Evolutionary conservation across 129 eudicot genomes (phyloP), one percentile per base, ranked within the genome.

Genomic region (Oenanthe sinensis): DNA sequence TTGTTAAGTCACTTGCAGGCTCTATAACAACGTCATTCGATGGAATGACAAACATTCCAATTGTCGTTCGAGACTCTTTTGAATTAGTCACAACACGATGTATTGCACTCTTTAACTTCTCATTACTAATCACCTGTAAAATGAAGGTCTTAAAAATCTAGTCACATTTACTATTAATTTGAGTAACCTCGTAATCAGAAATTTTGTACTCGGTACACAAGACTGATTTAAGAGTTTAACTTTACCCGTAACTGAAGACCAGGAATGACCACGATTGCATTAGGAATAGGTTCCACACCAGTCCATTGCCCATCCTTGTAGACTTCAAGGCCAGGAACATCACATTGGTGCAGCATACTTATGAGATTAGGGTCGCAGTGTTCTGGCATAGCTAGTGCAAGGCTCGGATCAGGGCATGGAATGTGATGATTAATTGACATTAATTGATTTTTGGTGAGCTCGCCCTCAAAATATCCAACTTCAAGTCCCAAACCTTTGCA

Each of bases 281-380:
- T 65, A 19, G 91, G 89, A 13, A 79, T 44, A 36, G 98, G 87
- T 78, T 89, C 83, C n/a, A 89, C 86, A 42, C 89, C 83, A 20
- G 87, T 74, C 98, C 98, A 90, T 60, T 90, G 55, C 17, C 84
- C 92, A 49, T 89, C 74, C 45, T 54, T 83, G 71, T 73, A 78
- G 74, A 89, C 81, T 54, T 93, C 94, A 40, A 93, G 98, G 12
- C 98, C 98, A 9, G 81, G 82, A 36, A 90, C 82, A 0, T 47
- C 49, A 28, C 86, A 83, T 77, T 89, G 98, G 22, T 79, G 85
- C 50, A 92, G 88, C 52, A 90, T 30, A 4, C 85, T 89, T 68
- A 93, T 80, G 67, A 90, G 85, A 50, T 89, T 85, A 5, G 91
- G 89, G 81, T 93, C 98, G n/a, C 82, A 80, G 28, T 92, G 96